Evolutionary conservation across 108 stramenopile genomes (phyloP).

Genomic region (Nannochloropsis salina): DNA sequence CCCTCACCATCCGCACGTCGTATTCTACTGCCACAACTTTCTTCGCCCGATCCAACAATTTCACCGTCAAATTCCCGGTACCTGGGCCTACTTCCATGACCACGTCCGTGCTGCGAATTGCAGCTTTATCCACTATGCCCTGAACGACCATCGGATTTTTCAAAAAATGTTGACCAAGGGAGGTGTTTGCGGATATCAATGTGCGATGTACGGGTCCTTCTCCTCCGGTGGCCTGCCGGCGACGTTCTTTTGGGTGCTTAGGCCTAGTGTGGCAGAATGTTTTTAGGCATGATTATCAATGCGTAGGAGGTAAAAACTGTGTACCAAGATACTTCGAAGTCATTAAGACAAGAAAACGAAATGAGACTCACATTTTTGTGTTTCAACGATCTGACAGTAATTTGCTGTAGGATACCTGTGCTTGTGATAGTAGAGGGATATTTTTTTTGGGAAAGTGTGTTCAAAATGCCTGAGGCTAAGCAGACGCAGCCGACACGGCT

Average conservation of each 20-base stretch:
- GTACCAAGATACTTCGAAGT: neutral
- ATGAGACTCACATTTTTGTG: neutral
- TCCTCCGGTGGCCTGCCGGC: neutral
- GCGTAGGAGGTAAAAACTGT: neutral
- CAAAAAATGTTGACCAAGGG: constrained; percentile 95
- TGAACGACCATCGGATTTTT: constrained; percentile 99
- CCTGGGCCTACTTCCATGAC: constrained; percentile 84
- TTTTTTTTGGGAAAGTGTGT: neutral
- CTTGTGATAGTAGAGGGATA: neutral
- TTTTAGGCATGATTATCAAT: neutral
- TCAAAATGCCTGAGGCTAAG: neutral
- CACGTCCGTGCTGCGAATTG: constrained; percentile 72
- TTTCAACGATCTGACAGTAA: neutral
- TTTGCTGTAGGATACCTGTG: neutral
- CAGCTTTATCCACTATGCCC: constrained; percentile 85
- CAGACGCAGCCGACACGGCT: no score
- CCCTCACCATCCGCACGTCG: constrained; percentile 92
- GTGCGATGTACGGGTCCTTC: constrained; percentile 40
- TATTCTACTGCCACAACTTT: constrained; percentile 88
- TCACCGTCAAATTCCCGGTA: constrained; percentile 98
- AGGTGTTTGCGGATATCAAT: constrained; percentile 64
- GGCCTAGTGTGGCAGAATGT: neutral
- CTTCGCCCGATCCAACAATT: constrained; percentile 78
- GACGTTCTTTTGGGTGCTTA: constrained; percentile 18
- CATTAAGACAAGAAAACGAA: neutral